Evolutionary conservation across 805 yeast species (phyloP), one percentile per base, ranked within the genome.

Genomic region (Kazachstania taianensis): DNA sequence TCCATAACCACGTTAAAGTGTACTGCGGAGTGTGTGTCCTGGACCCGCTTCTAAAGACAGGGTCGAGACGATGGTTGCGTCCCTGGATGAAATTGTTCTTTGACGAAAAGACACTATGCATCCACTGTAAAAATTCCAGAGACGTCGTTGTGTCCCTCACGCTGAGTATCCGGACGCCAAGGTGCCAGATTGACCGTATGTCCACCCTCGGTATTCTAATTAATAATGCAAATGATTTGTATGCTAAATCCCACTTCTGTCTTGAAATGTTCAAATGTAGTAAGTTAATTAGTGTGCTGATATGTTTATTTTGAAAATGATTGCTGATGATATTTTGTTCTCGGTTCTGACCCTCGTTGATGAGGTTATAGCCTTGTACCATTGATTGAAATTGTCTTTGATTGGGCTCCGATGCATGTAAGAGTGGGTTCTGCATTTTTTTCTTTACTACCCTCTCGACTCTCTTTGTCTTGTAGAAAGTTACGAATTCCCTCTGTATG

Each of bases 181-280:
- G 25, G 0, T 80, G 71, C 87, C 87, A 81, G 8, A 78, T 49
- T 3, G 69, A 56, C 36, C 75, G 59, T 5, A 78, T 50, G 49
- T 80, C 83, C 8, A 72, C 63, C 1, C 53, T 52, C 1, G 70
- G 70, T 1, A 70, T 45, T 35, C 79, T 52, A 3, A 75, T 50
- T 16, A 81, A 50, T 2, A 73, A 36, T 7, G 72, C 52, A 43
- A 75, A 74, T 6, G 73, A 56, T 36, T 65, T 65, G 45, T 72
- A 75, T 0, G 82, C 81, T 12, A 62, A 30, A 5, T 51, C 45
- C 85, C 85, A 81, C 7, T 75, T 66, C 20, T 60, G 49, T 25
- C 65, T 55, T 28, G 70, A 46, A 3, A 80, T 50, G 38, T 65
- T 64, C 8, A 70, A 27, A 42, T 76, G 78, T 23, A 81, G 50